Percentiles rank a stretch among this genome's conserved stretches.
These are phyloP conservation scores for Aspergillus luchuensis DNA, from an alignment of 2,329 filamentous ascomycete genomes.

Conservation along the genomic window DNA sequence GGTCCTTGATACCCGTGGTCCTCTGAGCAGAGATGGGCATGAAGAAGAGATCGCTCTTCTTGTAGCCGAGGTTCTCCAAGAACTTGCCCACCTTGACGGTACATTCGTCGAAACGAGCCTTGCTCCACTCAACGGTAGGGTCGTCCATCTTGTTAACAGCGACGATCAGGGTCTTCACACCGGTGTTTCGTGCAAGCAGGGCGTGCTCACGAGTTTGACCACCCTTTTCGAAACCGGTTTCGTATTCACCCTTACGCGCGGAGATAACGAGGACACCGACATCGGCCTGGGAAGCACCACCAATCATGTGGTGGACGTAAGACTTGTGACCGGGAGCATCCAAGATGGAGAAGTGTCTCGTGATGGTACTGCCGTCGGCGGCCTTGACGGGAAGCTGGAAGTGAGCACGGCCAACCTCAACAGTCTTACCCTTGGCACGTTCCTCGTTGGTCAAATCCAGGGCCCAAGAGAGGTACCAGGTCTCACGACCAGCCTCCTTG, in stretches of 20 bases:
- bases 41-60: slow-evolving; percentile 91
- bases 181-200: slow-evolving; percentile 95
- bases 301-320: slow-evolving; percentile 98
- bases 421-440: slow-evolving; percentile 93
- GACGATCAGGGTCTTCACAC: slow-evolving; percentile 93
- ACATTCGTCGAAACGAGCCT: slow-evolving; percentile 91
- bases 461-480: slow-evolving; percentile 99
- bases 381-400: slow-evolving; percentile 71
- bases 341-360: slow-evolving; percentile 92
- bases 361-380: slow-evolving; percentile 59
- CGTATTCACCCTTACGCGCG: slow-evolving; percentile 96
- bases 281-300: slow-evolving; percentile 88
- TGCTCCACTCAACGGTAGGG: slow-evolving; percentile 90
- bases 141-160: slow-evolving; percentile 99
- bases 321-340: slow-evolving; percentile 98
- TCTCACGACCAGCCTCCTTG: slow-evolving; percentile 93
- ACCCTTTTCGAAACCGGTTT: slow-evolving; percentile 95
- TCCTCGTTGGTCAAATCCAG: slow-evolving; percentile 97
- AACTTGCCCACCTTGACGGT: slow-evolving; percentile 83
- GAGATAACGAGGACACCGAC: slow-evolving; percentile 95
- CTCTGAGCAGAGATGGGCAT: slow-evolving; percentile 95
- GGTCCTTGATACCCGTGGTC: slow-evolving; percentile 82
- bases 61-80: slow-evolving; percentile 90
- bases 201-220: slow-evolving; percentile 97
- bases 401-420: slow-evolving; percentile 92